These are phyloP conservation scores for Salix brachista DNA, from an alignment of 345 rosid species.

Conservation along the genomic window DNA sequence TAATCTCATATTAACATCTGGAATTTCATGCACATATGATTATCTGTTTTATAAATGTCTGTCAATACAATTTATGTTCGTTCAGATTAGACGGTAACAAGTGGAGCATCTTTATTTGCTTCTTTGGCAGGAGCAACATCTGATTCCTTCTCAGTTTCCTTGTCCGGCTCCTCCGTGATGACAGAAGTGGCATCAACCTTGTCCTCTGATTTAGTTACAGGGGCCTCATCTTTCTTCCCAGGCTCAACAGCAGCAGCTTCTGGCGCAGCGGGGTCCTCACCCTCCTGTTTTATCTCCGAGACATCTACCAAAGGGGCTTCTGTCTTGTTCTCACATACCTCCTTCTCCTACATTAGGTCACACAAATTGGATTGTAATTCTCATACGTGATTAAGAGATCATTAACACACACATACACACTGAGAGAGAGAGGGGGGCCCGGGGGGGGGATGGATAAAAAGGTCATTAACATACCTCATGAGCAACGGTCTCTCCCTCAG, in stretches of 20 bases:
- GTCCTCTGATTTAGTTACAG: background rate
- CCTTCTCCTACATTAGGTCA: constrained; percentile 24
- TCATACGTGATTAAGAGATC: background rate
- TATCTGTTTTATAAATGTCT: background rate
- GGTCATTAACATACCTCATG: constrained; percentile 7
- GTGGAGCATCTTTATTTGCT: constrained; percentile 34
- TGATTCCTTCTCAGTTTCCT: constrained; percentile 30
- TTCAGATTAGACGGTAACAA: constrained; percentile 28
- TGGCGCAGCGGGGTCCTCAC: constrained; percentile 2
- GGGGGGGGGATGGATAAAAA: background rate
- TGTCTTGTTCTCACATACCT: constrained; percentile 20
- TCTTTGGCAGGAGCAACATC: constrained; percentile 12
- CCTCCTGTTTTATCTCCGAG: constrained; percentile 35
- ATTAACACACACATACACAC: background rate
- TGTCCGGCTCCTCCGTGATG: constrained; percentile 17
- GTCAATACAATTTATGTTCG: background rate
- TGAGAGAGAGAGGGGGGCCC: no score
- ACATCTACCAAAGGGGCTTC: constrained; percentile 38
- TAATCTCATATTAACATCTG: background rate
- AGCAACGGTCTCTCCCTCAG: constrained; percentile 19
- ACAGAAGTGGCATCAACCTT: constrained; percentile 1
- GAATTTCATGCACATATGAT: background rate
- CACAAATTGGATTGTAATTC: background rate
- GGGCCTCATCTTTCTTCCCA: background rate
- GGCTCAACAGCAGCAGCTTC: constrained; percentile 9